Evolutionary conservation across 176 grass and related monocot species (phyloP).

Genomic region (Triticum dicoccoides): DNA sequence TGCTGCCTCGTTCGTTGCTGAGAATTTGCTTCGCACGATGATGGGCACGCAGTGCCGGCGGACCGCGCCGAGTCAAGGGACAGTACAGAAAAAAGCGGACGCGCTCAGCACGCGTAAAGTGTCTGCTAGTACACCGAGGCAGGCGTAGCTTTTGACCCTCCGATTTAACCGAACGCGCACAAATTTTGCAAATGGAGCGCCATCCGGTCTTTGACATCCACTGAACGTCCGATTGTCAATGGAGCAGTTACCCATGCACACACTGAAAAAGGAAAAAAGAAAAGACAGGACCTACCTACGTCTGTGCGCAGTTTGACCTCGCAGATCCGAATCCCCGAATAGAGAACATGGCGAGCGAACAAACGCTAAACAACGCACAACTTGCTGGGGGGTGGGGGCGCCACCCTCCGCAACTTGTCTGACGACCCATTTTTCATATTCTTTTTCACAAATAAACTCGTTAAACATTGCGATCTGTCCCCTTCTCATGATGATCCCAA

Average conservation of each 20-base stretch:
- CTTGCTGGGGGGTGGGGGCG: not conserved
- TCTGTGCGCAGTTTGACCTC: not conserved
- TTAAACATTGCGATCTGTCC: not conserved
- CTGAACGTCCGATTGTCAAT: not conserved
- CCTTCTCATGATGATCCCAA: conserved; percentile 7
- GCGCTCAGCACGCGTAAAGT: too few species aligned
- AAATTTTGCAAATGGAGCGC: too few species aligned
- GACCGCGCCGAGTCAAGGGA: too few species aligned
- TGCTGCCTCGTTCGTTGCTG: too few species aligned
- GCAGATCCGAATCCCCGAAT: not conserved
- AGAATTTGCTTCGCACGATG: too few species aligned
- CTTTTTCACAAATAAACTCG: not conserved
- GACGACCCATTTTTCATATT: not conserved
- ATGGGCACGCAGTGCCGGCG: too few species aligned
- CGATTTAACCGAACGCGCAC: too few species aligned
- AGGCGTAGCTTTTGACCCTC: not conserved
- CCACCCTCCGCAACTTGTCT: not conserved
- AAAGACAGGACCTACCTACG: not conserved
- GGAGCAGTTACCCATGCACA: not conserved
- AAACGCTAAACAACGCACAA: not conserved
- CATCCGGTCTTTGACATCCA: not conserved
- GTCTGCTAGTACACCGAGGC: too few species aligned
- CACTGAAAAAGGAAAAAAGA: too few species aligned
- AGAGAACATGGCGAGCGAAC: conserved; percentile 6
- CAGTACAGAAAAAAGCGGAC: too few species aligned